These are phyloP conservation scores for Poa pratensis DNA, from an alignment of 176 grass and related monocot genomes.

Conservation along the genomic window DNA sequence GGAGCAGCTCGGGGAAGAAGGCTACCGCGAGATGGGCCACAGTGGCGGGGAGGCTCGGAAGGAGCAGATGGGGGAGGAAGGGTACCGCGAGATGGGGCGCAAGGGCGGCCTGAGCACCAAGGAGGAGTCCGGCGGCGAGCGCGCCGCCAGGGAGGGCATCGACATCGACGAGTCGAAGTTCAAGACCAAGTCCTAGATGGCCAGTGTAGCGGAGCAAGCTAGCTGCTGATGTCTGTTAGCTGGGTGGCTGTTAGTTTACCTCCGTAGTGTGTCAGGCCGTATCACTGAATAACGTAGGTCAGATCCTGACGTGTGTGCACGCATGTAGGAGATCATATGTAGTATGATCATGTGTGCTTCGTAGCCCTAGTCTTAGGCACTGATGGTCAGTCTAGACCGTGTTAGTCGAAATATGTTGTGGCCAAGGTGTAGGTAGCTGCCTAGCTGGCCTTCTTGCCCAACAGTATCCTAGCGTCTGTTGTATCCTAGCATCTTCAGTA, in stretches of 20 bases:
- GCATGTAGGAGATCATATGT: slow-evolving; percentile 11
- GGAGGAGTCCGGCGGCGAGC: slow-evolving; percentile 57
- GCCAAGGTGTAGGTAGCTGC: neutral
- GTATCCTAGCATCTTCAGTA: no score
- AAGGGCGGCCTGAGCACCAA: slow-evolving; percentile 62
- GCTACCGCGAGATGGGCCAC: slow-evolving; percentile 33
- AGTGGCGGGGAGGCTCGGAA: slow-evolving; percentile 18
- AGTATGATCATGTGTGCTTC: neutral
- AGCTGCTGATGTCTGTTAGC: no score
- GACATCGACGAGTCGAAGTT: slow-evolving; percentile 75
- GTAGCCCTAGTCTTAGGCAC: neutral
- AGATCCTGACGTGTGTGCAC: neutral
- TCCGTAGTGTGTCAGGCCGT: neutral
- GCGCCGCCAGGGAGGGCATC: slow-evolving; percentile 50
- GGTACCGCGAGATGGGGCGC: slow-evolving; percentile 60
- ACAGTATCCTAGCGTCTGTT: no score
- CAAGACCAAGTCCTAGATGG: slow-evolving; percentile 41
- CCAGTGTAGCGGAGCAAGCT: no score
- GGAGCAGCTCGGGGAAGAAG: slow-evolving; percentile 53
- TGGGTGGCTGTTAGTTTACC: no score
- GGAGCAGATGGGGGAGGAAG: slow-evolving; percentile 57
- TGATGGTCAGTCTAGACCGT: neutral
- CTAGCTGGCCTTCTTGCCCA: no score
- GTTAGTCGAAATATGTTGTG: neutral
- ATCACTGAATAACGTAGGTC: slow-evolving; percentile 27